Evolutionary conservation across 352 stramenopile species (phyloP).

Genomic region (Pythium guiyangense): DNA sequence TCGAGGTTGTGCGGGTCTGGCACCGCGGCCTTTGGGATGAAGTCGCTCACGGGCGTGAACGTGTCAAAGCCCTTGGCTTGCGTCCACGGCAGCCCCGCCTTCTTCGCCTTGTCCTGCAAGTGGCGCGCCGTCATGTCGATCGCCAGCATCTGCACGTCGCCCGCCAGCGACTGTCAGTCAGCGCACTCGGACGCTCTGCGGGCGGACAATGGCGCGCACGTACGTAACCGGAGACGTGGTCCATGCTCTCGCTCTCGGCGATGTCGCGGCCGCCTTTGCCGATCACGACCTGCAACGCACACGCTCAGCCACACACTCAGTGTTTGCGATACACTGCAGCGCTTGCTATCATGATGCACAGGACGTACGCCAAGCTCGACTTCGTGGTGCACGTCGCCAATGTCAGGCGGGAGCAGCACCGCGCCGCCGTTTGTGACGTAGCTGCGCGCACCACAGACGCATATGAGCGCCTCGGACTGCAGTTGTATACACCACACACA

Average conservation of each 20-base stretch:
- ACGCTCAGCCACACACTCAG: neutral
- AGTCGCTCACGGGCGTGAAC: slow-evolving; percentile 78
- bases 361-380: slow-evolving; percentile 67
- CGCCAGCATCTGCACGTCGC: slow-evolving; percentile 34
- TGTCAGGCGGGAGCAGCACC: slow-evolving; percentile 60
- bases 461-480: neutral
- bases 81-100: slow-evolving; percentile 68
- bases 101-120: slow-evolving; percentile 74
- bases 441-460: slow-evolving; percentile 14
- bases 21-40: slow-evolving; percentile 69
- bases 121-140: slow-evolving; percentile 84
- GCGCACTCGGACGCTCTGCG: no score
- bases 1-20: slow-evolving; percentile 58
- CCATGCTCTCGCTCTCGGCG: slow-evolving; percentile 49
- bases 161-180: neutral
- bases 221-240: slow-evolving; percentile 67
- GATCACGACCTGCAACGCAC: slow-evolving; percentile 47
- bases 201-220: neutral
- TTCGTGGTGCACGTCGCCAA: slow-evolving; percentile 80
- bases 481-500: no score
- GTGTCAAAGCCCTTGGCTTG: slow-evolving; percentile 75
- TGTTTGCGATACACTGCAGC: neutral
- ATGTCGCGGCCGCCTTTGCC: slow-evolving; percentile 64
- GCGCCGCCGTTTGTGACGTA: slow-evolving; percentile 55
- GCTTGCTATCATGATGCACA: no score